phyloP scores from a whole-genome alignment of 139 green algal species.

The Limnomonas spitsbergensis region DNA sequence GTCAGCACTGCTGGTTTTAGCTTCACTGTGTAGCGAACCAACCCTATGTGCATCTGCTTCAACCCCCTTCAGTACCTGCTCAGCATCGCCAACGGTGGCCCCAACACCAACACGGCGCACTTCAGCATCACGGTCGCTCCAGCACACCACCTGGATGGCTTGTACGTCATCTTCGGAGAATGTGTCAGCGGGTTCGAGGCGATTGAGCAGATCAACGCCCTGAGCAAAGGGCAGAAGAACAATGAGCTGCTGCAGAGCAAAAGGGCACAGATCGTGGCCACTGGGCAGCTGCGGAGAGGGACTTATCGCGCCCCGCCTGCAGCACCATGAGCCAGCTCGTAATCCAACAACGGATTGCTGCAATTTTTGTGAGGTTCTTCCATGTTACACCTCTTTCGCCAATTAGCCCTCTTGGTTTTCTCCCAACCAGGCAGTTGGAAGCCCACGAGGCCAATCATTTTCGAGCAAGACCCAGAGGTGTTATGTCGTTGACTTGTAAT shows the following conservation, averaged over 20 bases:
- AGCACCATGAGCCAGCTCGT: too few species aligned
- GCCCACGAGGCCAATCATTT: too few species aligned
- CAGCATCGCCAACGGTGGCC: slow-evolving; percentile 62
- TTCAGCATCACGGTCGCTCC: slow-evolving; percentile 72
- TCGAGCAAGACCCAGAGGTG: too few species aligned
- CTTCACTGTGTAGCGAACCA: too few species aligned
- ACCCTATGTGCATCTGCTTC: too few species aligned
- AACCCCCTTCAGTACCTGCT: slow-evolving; percentile 58
- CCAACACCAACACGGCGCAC: slow-evolving; percentile 65
- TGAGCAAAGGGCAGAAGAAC: slow-evolving; percentile 3
- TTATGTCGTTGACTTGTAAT: too few species aligned
- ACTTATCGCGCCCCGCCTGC: background rate
- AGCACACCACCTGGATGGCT: slow-evolving; percentile 63
- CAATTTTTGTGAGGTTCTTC: too few species aligned
- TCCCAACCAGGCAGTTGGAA: too few species aligned
- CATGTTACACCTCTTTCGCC: too few species aligned
- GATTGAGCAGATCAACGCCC: background rate
- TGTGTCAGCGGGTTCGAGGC: background rate
- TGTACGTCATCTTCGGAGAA: slow-evolving; percentile 73
- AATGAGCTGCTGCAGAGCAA: background rate
- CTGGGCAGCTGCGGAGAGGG: background rate
- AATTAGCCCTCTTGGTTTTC: too few species aligned
- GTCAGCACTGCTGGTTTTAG: too few species aligned
- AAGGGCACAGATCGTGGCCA: background rate
- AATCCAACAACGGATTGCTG: too few species aligned